These are phyloP conservation scores for Anethum foeniculum DNA, from an alignment of 140 eudicot genomes.

Conservation along the genomic window DNA sequence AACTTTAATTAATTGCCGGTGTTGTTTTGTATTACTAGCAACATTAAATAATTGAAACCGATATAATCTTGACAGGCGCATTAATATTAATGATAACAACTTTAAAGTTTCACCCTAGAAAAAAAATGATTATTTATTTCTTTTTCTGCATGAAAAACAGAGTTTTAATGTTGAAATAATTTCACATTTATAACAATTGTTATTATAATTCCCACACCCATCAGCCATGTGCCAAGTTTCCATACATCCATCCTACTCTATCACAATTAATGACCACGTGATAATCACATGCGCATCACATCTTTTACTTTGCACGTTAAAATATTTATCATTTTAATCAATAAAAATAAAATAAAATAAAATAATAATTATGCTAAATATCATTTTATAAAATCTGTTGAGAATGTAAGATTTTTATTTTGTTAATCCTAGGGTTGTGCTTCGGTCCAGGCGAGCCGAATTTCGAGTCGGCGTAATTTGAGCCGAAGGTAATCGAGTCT, in stretches of 20 bases:
- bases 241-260: neutral
- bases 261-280: neutral
- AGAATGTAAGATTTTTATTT: too few relatives aligned
- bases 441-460: too few relatives aligned
- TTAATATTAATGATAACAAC: neutral
- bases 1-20: too few relatives aligned
- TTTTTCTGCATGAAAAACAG: neutral
- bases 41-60: neutral
- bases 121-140: neutral
- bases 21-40: neutral
- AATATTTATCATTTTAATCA: neutral
- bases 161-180: neutral
- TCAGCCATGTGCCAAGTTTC: conserved; percentile 1
- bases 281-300: neutral
- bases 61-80: neutral
- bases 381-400: too few relatives aligned
- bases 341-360: too few relatives aligned
- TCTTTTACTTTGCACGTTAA: neutral
- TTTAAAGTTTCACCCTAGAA: neutral
- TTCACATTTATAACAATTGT: too few relatives aligned
- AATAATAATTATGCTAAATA: too few relatives aligned
- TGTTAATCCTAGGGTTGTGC: too few relatives aligned
- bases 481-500: too few relatives aligned
- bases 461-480: too few relatives aligned
- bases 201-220: neutral